These are phyloP conservation scores for Glycyrrhiza uralensis DNA, from an alignment of 306 rosid species.

Conservation along the genomic window DNA sequence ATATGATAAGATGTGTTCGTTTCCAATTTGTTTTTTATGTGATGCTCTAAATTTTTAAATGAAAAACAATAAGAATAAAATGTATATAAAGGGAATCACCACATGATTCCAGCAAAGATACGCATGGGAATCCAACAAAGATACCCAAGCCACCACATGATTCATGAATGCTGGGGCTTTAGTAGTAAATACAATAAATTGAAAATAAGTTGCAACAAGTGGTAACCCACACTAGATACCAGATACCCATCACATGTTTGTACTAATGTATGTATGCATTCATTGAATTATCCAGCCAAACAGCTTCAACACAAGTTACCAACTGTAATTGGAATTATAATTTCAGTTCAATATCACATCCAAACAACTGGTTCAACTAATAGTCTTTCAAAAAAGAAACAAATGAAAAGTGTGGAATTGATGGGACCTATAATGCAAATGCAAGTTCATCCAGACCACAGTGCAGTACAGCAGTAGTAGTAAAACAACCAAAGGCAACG, in stretches of 20 bases:
- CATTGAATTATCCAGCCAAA: neutral
- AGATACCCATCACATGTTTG: constrained; percentile 2
- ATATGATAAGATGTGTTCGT: too few species aligned
- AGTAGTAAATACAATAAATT: neutral
- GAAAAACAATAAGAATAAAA: neutral
- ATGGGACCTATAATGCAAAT: constrained; percentile 6
- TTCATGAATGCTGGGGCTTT: neutral
- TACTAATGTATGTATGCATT: neutral
- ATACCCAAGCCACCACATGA: constrained; percentile 12
- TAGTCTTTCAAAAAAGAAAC: too few species aligned
- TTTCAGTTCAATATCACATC: neutral
- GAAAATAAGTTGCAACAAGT: neutral
- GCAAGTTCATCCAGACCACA: neutral
- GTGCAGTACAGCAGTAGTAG: neutral
- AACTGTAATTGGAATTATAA: neutral
- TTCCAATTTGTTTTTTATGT: too few species aligned
- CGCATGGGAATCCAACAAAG: constrained; percentile 10
- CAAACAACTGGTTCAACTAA: neutral
- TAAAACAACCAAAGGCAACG: neutral
- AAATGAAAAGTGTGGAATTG: neutral
- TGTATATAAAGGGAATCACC: neutral
- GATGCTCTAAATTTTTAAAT: neutral
- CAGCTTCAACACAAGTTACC: neutral
- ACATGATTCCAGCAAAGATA: too few species aligned
- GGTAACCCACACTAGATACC: neutral